Conservation (phyloP, 306 rosid species). For the Abrus pulchellus region DNA sequence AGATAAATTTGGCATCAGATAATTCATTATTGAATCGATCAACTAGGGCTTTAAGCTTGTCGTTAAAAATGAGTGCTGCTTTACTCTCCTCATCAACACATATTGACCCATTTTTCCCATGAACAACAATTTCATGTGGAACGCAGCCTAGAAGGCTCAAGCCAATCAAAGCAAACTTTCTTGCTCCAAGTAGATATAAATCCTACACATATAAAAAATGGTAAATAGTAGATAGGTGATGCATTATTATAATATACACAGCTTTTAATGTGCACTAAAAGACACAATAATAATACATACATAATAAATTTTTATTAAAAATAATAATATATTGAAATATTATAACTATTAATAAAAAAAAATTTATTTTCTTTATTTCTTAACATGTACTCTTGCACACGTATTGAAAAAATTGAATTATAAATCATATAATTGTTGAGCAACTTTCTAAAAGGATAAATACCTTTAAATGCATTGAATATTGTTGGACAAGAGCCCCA, state of each 20-base stretch:
- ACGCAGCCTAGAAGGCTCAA: slow-evolving; percentile 61
- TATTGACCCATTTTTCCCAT: slow-evolving; percentile 49
- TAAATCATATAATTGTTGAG: neutral
- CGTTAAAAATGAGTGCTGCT: slow-evolving; percentile 54
- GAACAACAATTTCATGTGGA: slow-evolving; percentile 55
- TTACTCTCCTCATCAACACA: slow-evolving; percentile 57
- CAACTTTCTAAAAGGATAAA: neutral
- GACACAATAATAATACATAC: too few species aligned
- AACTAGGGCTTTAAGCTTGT: slow-evolving; percentile 50
- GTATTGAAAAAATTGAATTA: neutral
- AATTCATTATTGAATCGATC: slow-evolving; percentile 49
- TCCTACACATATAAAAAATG: slow-evolving; percentile 34
- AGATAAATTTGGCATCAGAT: slow-evolving; percentile 53
- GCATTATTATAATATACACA: too few species aligned
- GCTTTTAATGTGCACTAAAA: too few species aligned
- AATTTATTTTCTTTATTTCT: too few species aligned
- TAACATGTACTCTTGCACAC: too few species aligned
- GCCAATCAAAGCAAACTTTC: slow-evolving; percentile 67
- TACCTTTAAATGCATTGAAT: slow-evolving; percentile 55
- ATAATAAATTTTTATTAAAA: too few species aligned
- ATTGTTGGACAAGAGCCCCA: slow-evolving; percentile 40
- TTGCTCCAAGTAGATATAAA: slow-evolving; percentile 67
- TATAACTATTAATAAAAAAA: too few species aligned
- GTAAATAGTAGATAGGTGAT: neutral
- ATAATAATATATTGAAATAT: too few species aligned